Evolutionary conservation across 1,284 basidiomycete species (phyloP), one percentile per base, ranked within the genome.

Genomic region (Malassezia nana): DNA sequence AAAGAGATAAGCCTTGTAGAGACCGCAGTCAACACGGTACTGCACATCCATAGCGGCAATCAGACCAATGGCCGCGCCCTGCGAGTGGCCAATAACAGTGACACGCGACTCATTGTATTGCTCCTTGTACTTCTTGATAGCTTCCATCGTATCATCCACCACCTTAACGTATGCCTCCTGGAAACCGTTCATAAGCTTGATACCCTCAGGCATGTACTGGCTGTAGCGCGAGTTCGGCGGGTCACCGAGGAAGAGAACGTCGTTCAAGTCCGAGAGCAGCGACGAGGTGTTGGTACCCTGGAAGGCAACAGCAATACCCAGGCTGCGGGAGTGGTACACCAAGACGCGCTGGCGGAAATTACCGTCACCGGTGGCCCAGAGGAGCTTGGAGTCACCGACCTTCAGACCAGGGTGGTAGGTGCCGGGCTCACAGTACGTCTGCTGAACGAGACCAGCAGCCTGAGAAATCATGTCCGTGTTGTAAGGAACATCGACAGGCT

Each of bases 61-160:
- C 6, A 64, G 55, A 20, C 59, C 56, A 40, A 69, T 61, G 10
- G 64, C 39, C n/a, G 64, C 67, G 25, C 67, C 66, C 18, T 68
- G 61, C 30, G 66, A 68, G 56, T 68, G 67, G 10, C 67, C 66
- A 5, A 62, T 52, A 12, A 65, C 52, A 24, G 66, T 54, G 6
- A 68, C 52, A 16, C 46, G 18, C 10, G 58, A 29, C 15, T 59
- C 60, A 1, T 61, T 59, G 48, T 65, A 49, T 2, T 39, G 15
- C n/a, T 48, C 16, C 35, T 60, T 55, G 24, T 58, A 63, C 32
- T 60, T 48, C 45, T 63, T 48, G 38, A 69, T 60, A 42, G 62
- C 52, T 18, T 45, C 30, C 25, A 63, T 50, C 22, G 64, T 55
- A 42, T 43, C 38, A 45, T 62, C 61, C 28, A 58, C 66, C 6